phyloP scores from a whole-genome alignment of 805 yeast genomes.

The Lachancea fermentati region DNA sequence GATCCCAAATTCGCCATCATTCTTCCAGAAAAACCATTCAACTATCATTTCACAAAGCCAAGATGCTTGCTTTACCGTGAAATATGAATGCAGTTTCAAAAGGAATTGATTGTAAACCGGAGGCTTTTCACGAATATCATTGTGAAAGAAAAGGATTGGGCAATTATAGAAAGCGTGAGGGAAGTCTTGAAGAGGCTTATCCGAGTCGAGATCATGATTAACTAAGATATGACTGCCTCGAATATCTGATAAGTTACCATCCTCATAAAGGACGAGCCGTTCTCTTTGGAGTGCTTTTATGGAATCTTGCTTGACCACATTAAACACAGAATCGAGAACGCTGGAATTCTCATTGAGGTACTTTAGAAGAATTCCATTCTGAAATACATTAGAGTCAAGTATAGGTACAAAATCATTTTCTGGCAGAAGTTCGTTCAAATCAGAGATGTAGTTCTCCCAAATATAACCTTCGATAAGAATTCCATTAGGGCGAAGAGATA shows the following conservation, averaged over 20 bases:
- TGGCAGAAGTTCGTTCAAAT: conserved; percentile 1
- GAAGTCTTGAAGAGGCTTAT: conserved; percentile 12
- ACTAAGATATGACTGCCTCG: neutral
- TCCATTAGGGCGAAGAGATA: conserved; percentile 14
- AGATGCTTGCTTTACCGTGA: conserved; percentile 8
- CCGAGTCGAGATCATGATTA: neutral
- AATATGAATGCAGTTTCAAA: conserved; percentile 6
- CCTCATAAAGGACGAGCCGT: conserved; percentile 2
- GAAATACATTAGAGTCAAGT: conserved; percentile 10
- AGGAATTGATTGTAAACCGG: conserved; percentile 11
- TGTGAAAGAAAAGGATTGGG: conserved; percentile 14
- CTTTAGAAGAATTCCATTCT: conserved; percentile 4
- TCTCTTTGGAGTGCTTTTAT: neutral
- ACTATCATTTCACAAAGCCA: conserved; percentile 6
- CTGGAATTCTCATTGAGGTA: conserved; percentile 9
- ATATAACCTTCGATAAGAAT: conserved; percentile 11
- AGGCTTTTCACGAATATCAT: conserved; percentile 8
- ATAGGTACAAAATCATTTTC: neutral
- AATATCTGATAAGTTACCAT: conserved; percentile 1
- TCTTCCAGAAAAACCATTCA: conserved; percentile 11
- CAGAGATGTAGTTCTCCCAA: conserved; percentile 7
- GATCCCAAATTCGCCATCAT: conserved; percentile 2
- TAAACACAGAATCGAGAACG: conserved; percentile 6
- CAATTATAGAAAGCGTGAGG: conserved; percentile 17
- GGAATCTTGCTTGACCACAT: conserved; percentile 1